Base-by-base conservation (phyloP, 2,329 filamentous ascomycete genomes). In the Aspergillus aculeatus region DNA sequence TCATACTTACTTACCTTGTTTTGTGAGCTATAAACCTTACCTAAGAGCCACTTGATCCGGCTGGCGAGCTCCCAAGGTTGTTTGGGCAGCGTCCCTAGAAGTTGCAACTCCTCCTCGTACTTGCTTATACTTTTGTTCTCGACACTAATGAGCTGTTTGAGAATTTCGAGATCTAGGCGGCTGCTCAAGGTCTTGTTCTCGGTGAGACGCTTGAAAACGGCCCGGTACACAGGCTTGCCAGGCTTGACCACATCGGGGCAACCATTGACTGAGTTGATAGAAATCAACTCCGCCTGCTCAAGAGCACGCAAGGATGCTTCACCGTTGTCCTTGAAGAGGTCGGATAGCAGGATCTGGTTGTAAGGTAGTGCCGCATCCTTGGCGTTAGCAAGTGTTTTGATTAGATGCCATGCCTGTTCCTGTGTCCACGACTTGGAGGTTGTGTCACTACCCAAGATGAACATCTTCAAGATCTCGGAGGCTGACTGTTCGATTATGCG, bases 391-490 rank as follows among this genome's bases (percentile, higher is more conserved):
- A 99, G 86, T 31, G 85, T 81, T 71, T 90, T 93, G 75, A 98
- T 88, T 2, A 99, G 79, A 61, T 89, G 84, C 95, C 95, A 98
- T 0, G 92, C 94, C 78, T 98, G 95, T 70, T 95, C 88, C 4
- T 86, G 81, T 0, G 88, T 90, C 90, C 92, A 98, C 56, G 84
- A 84, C 31, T 84, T 84, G 47, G 82, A 78, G 2, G 80, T 78
- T 54, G 84, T 84, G 50, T 86, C 85, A 24, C 77, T 73, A 48
- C 81, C 70, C 3, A 96, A 81, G 31, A 99, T 85, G 78, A 93
- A 98, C 83, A 97, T 92, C 71, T 96, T 96, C 62, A 96, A 80
- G 51, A 98, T 93, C 71, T 98, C 95, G 0, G 90, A 91, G 0
- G 92, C 90, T 19, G 89, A 90, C 71, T 96, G 92, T 57, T 91